Percentiles rank a stretch among this genome's conserved stretches.
Conservation (phyloP, 176 grass and related monocot genomes). For the Cenchrus fungigraminus region DNA sequence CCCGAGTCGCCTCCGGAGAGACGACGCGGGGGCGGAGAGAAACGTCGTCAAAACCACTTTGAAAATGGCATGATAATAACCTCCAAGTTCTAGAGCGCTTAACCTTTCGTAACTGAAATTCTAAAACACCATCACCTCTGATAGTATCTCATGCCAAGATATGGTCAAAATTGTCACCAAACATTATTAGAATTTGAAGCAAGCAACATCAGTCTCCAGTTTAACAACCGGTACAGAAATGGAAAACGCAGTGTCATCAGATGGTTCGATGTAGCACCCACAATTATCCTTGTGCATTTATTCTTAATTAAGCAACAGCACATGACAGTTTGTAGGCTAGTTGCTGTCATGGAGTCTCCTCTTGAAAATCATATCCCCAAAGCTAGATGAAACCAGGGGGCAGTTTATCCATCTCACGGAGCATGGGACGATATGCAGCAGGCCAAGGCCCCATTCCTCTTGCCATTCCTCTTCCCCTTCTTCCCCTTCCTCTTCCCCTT, state of each 20-base stretch:
- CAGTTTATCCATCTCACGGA: neutral
- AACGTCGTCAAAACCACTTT: too few relatives aligned
- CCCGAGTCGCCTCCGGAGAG: too few relatives aligned
- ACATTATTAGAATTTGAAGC: neutral
- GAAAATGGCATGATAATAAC: too few relatives aligned
- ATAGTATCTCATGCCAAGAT: neutral
- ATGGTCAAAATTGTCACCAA: neutral
- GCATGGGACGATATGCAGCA: fast-evolving
- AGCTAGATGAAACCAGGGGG: neutral
- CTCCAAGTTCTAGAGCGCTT: too few relatives aligned
- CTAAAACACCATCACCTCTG: too few relatives aligned
- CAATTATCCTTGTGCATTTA: neutral
- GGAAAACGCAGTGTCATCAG: neutral
- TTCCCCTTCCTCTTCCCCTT: neutral
- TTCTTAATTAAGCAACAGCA: neutral
- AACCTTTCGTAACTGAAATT: too few relatives aligned
- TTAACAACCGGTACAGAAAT: neutral
- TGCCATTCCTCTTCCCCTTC: neutral
- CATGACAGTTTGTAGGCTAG: neutral
- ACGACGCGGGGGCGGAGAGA: too few relatives aligned
- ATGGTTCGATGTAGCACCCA: neutral
- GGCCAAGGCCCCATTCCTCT: neutral
- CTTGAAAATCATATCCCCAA: neutral
- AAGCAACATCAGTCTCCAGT: neutral
- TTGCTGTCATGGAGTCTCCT: neutral